Conservation (phyloP, 148 eudicot species). For the Rhododendron henanense region DNA sequence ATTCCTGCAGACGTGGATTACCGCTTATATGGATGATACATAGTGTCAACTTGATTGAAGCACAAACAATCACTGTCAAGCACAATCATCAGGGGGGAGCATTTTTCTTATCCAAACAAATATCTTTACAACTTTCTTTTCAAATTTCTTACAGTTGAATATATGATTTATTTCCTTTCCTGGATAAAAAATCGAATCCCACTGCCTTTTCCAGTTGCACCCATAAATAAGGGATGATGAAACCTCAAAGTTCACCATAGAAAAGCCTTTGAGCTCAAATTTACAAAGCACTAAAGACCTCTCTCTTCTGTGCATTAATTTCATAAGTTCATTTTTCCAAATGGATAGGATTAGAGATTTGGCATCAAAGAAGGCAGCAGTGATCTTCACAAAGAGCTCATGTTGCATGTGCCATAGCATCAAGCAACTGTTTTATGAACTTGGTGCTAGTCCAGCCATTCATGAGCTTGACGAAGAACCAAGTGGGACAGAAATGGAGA, state of each 20-base stretch:
- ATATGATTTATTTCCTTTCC: not conserved
- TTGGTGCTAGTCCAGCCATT: slow-evolving; percentile 48
- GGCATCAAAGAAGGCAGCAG: slow-evolving; percentile 43
- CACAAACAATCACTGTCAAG: slow-evolving; percentile 23
- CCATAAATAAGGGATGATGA: slow-evolving; percentile 33
- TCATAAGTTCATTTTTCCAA: not conserved
- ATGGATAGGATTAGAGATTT: slow-evolving; percentile 43
- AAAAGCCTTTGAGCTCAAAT: not conserved
- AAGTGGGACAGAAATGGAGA: slow-evolving; percentile 38
- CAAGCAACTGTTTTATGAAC: slow-evolving; percentile 33
- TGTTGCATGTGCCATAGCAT: slow-evolving; percentile 52
- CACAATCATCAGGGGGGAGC: slow-evolving; percentile 9
- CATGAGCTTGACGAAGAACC: slow-evolving; percentile 39
- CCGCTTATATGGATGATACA: not conserved
- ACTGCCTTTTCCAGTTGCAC: slow-evolving; percentile 7
- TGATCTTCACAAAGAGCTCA: slow-evolving; percentile 55
- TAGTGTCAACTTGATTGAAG: slow-evolving; percentile 30
- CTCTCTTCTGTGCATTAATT: not conserved
- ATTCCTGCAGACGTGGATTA: not conserved
- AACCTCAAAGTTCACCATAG: slow-evolving; percentile 9
- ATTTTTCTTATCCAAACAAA: slow-evolving; percentile 34
- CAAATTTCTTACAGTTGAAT: not conserved
- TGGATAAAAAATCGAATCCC: slow-evolving; percentile 17
- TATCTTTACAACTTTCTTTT: not conserved
- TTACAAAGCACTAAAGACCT: not conserved